Conservation (phyloP, 306 rosid genomes). For the Pterocarpus santalinus region DNA sequence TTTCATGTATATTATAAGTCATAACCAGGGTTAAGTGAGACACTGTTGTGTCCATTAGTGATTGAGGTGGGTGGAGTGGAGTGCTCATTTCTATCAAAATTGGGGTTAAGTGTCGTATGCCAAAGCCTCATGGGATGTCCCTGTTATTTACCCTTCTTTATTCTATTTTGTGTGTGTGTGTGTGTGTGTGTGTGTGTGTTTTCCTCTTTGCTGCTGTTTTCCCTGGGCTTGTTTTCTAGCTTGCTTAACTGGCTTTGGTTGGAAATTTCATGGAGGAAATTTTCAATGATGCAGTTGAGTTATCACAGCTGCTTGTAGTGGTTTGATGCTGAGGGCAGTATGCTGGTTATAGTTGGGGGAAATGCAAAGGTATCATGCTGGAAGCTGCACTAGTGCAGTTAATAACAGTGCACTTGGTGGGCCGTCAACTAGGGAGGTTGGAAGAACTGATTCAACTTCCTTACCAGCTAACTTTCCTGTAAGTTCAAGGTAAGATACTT, state of each 20-base stretch:
- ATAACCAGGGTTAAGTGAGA: too few relatives aligned
- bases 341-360: constrained; percentile 90
- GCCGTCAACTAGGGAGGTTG: constrained; percentile 79
- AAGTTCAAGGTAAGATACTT: constrained; percentile 72
- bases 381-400: constrained; percentile 96
- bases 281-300: constrained; percentile 51
- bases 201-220: too few relatives aligned
- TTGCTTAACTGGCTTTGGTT: constrained; percentile 34
- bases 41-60: too few relatives aligned
- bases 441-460: constrained; percentile 86
- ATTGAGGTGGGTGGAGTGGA: too few relatives aligned
- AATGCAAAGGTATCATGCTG: constrained; percentile 90
- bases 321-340: constrained; percentile 86
- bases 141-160: too few relatives aligned
- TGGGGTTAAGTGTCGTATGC: too few relatives aligned
- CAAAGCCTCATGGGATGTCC: too few relatives aligned
- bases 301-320: constrained; percentile 55
- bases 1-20: too few relatives aligned
- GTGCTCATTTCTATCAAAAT: too few relatives aligned
- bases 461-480: constrained; percentile 70
- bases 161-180: too few relatives aligned
- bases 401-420: constrained; percentile 81
- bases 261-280: constrained; percentile 37
- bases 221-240: neutral
- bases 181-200: too few relatives aligned